Base-by-base conservation (phyloP, 2,329 filamentous ascomycete species). In the Fusarium keratoplasticum region DNA sequence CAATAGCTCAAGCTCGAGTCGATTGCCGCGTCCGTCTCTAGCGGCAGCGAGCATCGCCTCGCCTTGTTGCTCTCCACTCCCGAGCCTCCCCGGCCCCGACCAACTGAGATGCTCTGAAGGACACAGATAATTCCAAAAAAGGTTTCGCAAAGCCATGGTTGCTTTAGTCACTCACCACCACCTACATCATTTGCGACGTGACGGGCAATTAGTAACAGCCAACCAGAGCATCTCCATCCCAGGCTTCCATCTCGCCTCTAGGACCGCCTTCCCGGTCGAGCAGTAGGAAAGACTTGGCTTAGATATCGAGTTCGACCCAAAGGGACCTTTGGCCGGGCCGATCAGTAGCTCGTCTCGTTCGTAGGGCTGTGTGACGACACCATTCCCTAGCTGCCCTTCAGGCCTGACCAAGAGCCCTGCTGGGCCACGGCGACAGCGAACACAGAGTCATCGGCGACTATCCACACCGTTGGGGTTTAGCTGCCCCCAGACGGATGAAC, bases 311-410 rank as follows among this genome's bases (percentile, higher is more conserved):
- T 64, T 31, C 20, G n/a, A 13, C 22, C 18, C 20, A 22, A 36
- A 66, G 67, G 60, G 67, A 74, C 67, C 67, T 73, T 71, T 72
- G 72, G 68, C 61, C 72, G 73, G 74, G 67, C 72, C 72, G 75
- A 76, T 72, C 70, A 74, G 63, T 58, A 54, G 57, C 70, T 78
- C 47, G 72, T 77, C 38, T 42, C 11, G 38, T 42, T 42, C 76
- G 75, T 80, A 80, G 78, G 78, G 78, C 78, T 80, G 78, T 80
- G 77, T 78, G 77, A 77, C 76, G 75, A 79, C 70, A 77, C 47
- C 65, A 44, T 61, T 66, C 60, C 64, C 66, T 64, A n/a, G 62
- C 33, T 50, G 25, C 67, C 55, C 59, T 61, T 35, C 57, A 55
- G 18, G 31, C 66, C 64, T 40, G 42, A 44, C 42, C 20, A 25